Percentiles rank a stretch among this genome's conserved stretches.
Conservation (phyloP, 306 rosid species). For the Arachis hypogaea region DNA sequence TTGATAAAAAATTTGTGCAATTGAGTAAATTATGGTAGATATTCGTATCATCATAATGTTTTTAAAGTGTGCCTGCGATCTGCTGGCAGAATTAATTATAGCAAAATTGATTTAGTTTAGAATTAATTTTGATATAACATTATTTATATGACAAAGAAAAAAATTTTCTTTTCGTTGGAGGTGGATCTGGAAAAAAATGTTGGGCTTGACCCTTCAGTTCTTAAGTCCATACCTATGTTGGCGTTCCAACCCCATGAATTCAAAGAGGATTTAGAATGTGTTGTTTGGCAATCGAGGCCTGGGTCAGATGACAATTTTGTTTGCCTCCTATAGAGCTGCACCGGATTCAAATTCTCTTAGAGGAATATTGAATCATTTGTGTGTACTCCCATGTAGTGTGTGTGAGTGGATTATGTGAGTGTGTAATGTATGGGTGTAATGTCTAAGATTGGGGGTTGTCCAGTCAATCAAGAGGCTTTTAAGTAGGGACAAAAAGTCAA, state of each 20-base stretch:
- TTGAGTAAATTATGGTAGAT: background rate
- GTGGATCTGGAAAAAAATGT: slow-evolving; percentile 22
- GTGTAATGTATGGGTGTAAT: no score
- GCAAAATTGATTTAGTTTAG: no score
- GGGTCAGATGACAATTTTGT: slow-evolving; percentile 34
- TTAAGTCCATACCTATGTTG: slow-evolving; percentile 68
- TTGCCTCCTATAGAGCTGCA: no score
- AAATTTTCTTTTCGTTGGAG: no score
- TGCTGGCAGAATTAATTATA: no score
- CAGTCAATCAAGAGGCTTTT: slow-evolving; percentile 77
- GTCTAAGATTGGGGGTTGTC: slow-evolving; percentile 49
- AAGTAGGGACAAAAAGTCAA: slow-evolving; percentile 72
- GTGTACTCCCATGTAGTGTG: slow-evolving; percentile 51
- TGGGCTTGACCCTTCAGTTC: slow-evolving; percentile 78
- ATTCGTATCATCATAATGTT: background rate
- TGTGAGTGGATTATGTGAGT: no score
- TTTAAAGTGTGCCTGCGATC: background rate
- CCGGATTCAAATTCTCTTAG: no score
- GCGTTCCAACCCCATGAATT: slow-evolving; percentile 59
- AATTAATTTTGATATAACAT: no score
- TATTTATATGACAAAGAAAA: no score
- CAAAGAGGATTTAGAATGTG: slow-evolving; percentile 90
- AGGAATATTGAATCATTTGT: no score
- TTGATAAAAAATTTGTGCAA: background rate
- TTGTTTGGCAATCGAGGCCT: slow-evolving; percentile 81